phyloP scores from a whole-genome alignment of 2,329 filamentous ascomycete species.

The Fusarium floridanum region DNA sequence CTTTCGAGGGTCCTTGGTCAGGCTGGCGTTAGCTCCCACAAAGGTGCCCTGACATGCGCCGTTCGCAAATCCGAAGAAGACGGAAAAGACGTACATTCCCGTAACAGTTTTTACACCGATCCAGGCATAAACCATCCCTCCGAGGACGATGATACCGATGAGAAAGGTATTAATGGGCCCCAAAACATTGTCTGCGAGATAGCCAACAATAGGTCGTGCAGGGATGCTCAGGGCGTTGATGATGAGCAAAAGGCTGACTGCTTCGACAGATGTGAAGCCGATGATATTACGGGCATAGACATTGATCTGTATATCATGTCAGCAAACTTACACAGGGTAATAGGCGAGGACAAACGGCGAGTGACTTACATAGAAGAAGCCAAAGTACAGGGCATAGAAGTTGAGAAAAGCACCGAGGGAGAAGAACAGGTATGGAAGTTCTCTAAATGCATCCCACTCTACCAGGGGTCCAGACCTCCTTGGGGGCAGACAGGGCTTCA shows the following conservation, averaged over 20 bases:
- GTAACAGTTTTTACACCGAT: slow-evolving; percentile 43
- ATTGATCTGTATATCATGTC: slow-evolving; percentile 53
- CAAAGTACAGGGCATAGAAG: slow-evolving; percentile 56
- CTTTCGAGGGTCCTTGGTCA: slow-evolving; percentile 56
- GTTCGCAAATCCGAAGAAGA: slow-evolving; percentile 48
- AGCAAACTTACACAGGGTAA: slow-evolving; percentile 22
- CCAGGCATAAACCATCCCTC: slow-evolving; percentile 49
- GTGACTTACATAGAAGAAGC: slow-evolving; percentile 59
- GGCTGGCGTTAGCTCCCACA: slow-evolving; percentile 53
- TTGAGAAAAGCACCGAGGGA: slow-evolving; percentile 62
- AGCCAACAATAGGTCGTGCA: slow-evolving; percentile 70
- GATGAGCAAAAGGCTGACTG: slow-evolving; percentile 68
- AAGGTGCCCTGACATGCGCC: slow-evolving; percentile 50
- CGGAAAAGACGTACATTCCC: slow-evolving; percentile 48
- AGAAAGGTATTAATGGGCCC: slow-evolving; percentile 63
- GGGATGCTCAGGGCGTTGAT: slow-evolving; percentile 72
- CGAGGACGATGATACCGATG: slow-evolving; percentile 47
- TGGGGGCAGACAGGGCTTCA: slow-evolving; percentile 62
- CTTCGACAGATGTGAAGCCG: slow-evolving; percentile 64
- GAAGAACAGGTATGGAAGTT: slow-evolving; percentile 67
- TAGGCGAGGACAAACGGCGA: slow-evolving; percentile 48
- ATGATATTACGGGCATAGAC: slow-evolving; percentile 55
- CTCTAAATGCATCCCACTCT: slow-evolving; percentile 69
- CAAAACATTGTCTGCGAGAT: slow-evolving; percentile 66
- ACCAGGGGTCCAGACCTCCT: slow-evolving; percentile 64